Base-by-base conservation (phyloP, 768 basidiomycete species). In the Russula dissimulans region DNA sequence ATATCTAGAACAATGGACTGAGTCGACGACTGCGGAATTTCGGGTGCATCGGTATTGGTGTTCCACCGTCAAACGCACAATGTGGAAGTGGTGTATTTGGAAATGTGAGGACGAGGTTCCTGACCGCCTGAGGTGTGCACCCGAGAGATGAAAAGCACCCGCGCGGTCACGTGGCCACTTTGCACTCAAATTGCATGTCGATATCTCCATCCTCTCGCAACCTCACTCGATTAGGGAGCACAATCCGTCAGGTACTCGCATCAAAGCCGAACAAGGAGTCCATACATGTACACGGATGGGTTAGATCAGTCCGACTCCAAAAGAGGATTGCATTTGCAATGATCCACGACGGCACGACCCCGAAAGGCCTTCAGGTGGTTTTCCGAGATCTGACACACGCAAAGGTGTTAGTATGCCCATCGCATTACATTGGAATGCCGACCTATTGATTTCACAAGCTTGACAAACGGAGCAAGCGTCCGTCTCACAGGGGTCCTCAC, bases 251-350 rank as follows among this genome's bases (percentile, higher is more conserved):
- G 38, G 51, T 64, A 32, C 64, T 65, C 42, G 42, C 57, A 18
- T 59, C 54, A 5, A 42, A 32, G 10, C 55, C 62, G 29, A 31
- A 15, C 31, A 31, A 36, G 0, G 42, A 44, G 26, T 22, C 41
- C 2, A 54, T 77, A 8, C 63, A 73, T 22, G 78, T 95, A 10
- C 82, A 84, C 45, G 94, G 90, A 54, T 95, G 91, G 91, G 78
- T 97, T 57, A 87, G 86, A 66, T 91, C 89, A 2, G 80, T 95
- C 43, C 80, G 93, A 44, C 81, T 83, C 44, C 92, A 95, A 74
- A 95, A 95, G 76, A 84, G 85, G 53, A 78, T 93, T n/a, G 79
- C 90, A 3, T 97, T 97, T 69, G 86, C 85, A 12, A 83, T 86
- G 48, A 72, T 95, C 57, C 84, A 81, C 45, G 94, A 97, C 71